Evolutionary conservation across 139 green algal species (phyloP).

Genomic region (Mesostigma viride): DNA sequence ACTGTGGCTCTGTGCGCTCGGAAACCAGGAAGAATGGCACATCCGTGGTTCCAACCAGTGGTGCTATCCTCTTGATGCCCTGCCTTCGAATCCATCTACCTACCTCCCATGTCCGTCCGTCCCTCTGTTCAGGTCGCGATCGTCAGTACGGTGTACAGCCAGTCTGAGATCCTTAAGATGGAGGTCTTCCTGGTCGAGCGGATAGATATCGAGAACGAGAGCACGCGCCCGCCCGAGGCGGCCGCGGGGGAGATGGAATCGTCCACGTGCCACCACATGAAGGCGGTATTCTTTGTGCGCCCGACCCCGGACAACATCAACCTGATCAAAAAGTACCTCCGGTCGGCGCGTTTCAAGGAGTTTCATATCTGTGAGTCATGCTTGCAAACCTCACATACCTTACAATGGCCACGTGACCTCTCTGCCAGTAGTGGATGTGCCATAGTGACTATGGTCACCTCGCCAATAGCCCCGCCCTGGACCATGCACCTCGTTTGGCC

Average conservation of each 20-base stretch:
- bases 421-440: no score
- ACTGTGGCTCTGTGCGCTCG: no score
- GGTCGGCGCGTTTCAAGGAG: slow-evolving; percentile 62
- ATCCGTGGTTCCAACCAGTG: background rate
- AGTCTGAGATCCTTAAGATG: slow-evolving; percentile 80
- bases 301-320: slow-evolving; percentile 79
- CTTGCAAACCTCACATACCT: no score
- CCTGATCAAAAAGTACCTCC: slow-evolving; percentile 68
- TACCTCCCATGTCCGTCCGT: no score
- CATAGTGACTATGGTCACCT: no score
- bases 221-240: no score
- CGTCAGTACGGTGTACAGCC: slow-evolving; percentile 60
- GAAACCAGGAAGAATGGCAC: background rate
- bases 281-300: slow-evolving; percentile 78
- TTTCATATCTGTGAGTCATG: slow-evolving; percentile 75
- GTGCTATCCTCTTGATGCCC: background rate
- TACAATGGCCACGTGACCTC: no score
- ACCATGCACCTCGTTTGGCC: no score
- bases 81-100: background rate
- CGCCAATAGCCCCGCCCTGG: no score
- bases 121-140: slow-evolving; percentile 33
- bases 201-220: slow-evolving; percentile 50
- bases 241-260: no score
- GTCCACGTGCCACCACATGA: no score
- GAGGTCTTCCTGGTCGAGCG: slow-evolving; percentile 84